Evolutionary conservation across 139 green algal species (phyloP).

Genomic region (Chlorella sp.): DNA sequence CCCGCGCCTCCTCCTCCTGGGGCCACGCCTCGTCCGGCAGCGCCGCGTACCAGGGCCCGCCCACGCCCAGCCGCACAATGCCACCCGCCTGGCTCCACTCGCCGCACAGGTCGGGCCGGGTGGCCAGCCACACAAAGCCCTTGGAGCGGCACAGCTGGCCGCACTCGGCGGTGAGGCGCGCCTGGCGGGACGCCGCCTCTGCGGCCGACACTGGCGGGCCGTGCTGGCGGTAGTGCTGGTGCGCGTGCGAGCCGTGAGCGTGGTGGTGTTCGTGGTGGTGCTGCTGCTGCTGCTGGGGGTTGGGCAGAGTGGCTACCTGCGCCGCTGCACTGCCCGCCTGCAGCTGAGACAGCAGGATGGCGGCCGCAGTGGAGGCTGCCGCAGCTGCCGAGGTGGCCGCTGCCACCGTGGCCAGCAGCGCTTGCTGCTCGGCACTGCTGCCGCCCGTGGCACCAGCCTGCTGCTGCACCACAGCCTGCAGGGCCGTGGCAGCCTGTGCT

Average conservation of each 20-base stretch:
- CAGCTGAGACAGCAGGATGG: constrained; percentile 33
- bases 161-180: constrained; percentile 23
- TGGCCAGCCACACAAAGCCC: constrained; percentile 79
- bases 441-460: not conserved
- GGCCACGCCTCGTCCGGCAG: constrained; percentile 64
- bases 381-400: constrained; percentile 36
- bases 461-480: constrained; percentile 32
- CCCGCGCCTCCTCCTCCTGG: constrained; percentile 22
- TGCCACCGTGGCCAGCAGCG: constrained; percentile 24
- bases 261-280: not conserved
- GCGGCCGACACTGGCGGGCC: not conserved
- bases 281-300: not conserved
- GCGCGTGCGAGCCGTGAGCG: not conserved
- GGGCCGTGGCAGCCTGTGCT: constrained; percentile 11
- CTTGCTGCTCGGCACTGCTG: constrained; percentile 15
- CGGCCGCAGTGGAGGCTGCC: not conserved
- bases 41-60: constrained; percentile 73
- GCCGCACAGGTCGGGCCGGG: constrained; percentile 56
- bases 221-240: constrained; percentile 1
- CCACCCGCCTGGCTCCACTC: constrained; percentile 72
- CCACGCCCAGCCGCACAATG: constrained; percentile 63
- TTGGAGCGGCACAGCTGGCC: constrained; percentile 74
- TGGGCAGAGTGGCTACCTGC: not conserved
- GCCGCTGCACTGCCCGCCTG: not conserved
- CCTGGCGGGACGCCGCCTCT: not conserved